Percentiles rank a stretch among this genome's conserved stretches.
These are phyloP conservation scores for Novymonas esmeraldas DNA, from an alignment of 208 protist genomes.

Conservation along the genomic window DNA sequence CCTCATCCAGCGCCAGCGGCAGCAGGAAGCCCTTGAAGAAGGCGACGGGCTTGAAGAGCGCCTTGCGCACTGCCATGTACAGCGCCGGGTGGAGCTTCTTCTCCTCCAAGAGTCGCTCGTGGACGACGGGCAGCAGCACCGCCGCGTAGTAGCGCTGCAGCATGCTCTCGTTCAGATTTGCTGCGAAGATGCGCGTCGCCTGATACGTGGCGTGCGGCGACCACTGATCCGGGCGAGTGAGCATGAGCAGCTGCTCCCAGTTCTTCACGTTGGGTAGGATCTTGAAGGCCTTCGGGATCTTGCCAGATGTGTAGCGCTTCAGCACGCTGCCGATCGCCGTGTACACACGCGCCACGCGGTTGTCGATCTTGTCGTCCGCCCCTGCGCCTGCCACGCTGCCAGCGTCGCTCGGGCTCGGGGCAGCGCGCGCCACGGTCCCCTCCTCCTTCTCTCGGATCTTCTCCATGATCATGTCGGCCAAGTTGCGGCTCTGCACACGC, in stretches of 20 bases:
- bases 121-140: conserved; percentile 97
- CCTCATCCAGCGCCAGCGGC: conserved; percentile 94
- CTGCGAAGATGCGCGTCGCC: conserved; percentile 97
- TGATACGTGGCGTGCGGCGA: conserved; percentile 95
- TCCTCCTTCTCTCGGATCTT: conserved; percentile 90
- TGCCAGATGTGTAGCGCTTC: conserved; percentile 96
- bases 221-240: conserved; percentile 96
- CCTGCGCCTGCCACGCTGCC: conserved; percentile 24
- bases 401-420: conserved; percentile 16
- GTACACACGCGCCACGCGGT: conserved; percentile 90
- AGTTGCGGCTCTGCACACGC: conserved; percentile 84
- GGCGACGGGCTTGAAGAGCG: conserved; percentile 98
- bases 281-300: conserved; percentile 99
- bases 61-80: conserved; percentile 98
- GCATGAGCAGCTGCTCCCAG: conserved; percentile 98
- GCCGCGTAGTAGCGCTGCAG: conserved; percentile 97
- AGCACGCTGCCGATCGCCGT: conserved; percentile 95
- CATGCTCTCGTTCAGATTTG: conserved; percentile 97
- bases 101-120: conserved; percentile 74
- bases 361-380: conserved; percentile 63
- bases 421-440: conserved; percentile 22
- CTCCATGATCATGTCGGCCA: conserved; percentile 93
- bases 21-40: conserved; percentile 99
- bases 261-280: conserved; percentile 96
- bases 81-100: conserved; percentile 98